A percentile compares a stretch with the other conserved stretches of the same genome.
Conservation (phyloP, 331 rosid species). For the Ulmus americana region DNA sequence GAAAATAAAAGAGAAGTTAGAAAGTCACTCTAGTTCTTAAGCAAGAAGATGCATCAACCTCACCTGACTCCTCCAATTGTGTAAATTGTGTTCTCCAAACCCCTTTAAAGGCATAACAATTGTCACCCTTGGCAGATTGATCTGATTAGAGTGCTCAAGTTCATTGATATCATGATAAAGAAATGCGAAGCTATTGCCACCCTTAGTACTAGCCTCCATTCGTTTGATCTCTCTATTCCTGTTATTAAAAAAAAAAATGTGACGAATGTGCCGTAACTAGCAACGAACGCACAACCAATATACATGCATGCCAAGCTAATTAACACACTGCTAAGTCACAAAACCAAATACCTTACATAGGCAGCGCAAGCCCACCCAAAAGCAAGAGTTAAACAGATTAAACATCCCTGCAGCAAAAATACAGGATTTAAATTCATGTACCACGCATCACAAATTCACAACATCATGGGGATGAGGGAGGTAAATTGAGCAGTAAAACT, state of each 20-base stretch:
- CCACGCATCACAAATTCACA: neutral
- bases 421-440: neutral
- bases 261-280: neutral
- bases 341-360: constrained; percentile 54
- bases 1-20: neutral
- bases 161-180: constrained; percentile 67
- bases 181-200: constrained; percentile 74
- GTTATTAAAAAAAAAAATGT: constrained; percentile 12
- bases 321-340: constrained; percentile 1
- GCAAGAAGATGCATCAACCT: constrained; percentile 17
- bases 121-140: constrained; percentile 77
- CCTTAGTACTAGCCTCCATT: constrained; percentile 48
- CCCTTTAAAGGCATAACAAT: constrained; percentile 93
- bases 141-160: constrained; percentile 83
- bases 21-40: neutral
- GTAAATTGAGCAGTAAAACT: no score
- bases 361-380: constrained; percentile 80
- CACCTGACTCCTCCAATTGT: constrained; percentile 95
- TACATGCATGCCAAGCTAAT: constrained; percentile 2
- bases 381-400: constrained; percentile 64
- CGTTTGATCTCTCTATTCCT: constrained; percentile 84
- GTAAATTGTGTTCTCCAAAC: constrained; percentile 95
- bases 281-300: neutral
- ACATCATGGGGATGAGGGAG: neutral
- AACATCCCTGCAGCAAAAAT: constrained; percentile 58